Conservation (phyloP, 805 yeast species). For the Suhomyces sp. region DNA sequence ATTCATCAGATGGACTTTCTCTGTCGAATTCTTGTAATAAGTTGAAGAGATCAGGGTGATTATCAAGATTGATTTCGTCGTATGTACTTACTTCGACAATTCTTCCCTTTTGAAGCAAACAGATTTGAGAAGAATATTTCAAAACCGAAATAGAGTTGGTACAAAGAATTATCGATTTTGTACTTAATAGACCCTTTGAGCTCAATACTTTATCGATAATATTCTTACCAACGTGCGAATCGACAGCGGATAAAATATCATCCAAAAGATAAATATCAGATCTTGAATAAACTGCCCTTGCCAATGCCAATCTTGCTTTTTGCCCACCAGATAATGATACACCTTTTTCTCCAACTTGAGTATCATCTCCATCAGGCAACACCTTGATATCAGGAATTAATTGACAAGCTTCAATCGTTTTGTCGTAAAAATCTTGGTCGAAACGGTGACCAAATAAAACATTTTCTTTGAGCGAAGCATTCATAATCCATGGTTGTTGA, state of each 20-base stretch:
- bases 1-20: neutral
- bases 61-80: constrained; percentile 14
- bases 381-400: constrained; percentile 24
- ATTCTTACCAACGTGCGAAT: constrained; percentile 29
- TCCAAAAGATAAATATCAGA: constrained; percentile 28
- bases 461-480: constrained; percentile 25
- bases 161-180: constrained; percentile 28
- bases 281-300: constrained; percentile 28
- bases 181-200: constrained; percentile 20
- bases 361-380: constrained; percentile 28
- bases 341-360: constrained; percentile 30
- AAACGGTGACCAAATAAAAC: constrained; percentile 25
- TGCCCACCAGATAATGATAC: constrained; percentile 32
- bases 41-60: constrained; percentile 28
- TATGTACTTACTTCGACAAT: constrained; percentile 17
- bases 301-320: constrained; percentile 28
- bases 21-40: constrained; percentile 40
- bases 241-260: constrained; percentile 28
- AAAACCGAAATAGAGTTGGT: constrained; percentile 27
- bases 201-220: constrained; percentile 26
- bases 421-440: constrained; percentile 19
- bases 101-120: constrained; percentile 19
- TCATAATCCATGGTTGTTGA: constrained; percentile 27
- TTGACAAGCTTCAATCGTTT: constrained; percentile 26
- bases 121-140: constrained; percentile 21